A percentile compares a stretch with the other conserved stretches of the same genome.
phyloP scores from a whole-genome alignment of 495 filamentous ascomycete species.

The Arthonia radiata region DNA sequence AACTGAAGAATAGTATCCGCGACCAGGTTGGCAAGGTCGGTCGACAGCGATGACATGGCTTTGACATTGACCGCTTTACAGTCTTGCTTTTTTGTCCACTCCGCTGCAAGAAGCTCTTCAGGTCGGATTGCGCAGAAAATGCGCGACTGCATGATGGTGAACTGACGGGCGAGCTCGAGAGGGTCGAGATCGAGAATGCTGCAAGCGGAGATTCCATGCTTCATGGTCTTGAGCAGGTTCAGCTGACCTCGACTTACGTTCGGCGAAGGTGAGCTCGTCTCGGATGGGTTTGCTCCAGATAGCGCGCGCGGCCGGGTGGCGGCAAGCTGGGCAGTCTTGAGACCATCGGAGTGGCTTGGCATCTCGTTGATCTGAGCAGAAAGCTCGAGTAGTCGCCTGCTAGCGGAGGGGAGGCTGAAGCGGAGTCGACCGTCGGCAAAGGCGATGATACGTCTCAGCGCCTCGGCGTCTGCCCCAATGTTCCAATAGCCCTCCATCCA shows the following conservation, averaged over 20 bases:
- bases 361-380: slow-evolving; percentile 57
- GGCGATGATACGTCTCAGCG: slow-evolving; percentile 44
- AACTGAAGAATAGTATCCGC: slow-evolving; percentile 80
- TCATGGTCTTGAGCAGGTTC: slow-evolving; percentile 47
- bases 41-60: slow-evolving; percentile 81
- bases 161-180: slow-evolving; percentile 71
- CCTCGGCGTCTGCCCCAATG: slow-evolving; percentile 46
- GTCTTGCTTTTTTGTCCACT: slow-evolving; percentile 72
- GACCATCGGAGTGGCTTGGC: slow-evolving; percentile 44
- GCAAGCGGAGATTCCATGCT: slow-evolving; percentile 37
- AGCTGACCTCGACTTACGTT: slow-evolving; percentile 51
- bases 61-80: slow-evolving; percentile 74
- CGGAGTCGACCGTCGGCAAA: slow-evolving; percentile 58
- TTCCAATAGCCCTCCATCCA: slow-evolving; percentile 97
- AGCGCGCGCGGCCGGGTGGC: too few relatives aligned
- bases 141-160: slow-evolving; percentile 78
- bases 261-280: slow-evolving; percentile 43
- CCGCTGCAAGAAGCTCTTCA: slow-evolving; percentile 76
- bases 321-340: slow-evolving; percentile 62
- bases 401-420: slow-evolving; percentile 44
- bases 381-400: slow-evolving; percentile 52
- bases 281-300: slow-evolving; percentile 39
- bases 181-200: slow-evolving; percentile 85
- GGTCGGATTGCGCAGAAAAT: slow-evolving; percentile 86
- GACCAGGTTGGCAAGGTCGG: slow-evolving; percentile 74